Base-by-base conservation (phyloP, 78 protist species). In the Polysphondylium violaceum region DNA sequence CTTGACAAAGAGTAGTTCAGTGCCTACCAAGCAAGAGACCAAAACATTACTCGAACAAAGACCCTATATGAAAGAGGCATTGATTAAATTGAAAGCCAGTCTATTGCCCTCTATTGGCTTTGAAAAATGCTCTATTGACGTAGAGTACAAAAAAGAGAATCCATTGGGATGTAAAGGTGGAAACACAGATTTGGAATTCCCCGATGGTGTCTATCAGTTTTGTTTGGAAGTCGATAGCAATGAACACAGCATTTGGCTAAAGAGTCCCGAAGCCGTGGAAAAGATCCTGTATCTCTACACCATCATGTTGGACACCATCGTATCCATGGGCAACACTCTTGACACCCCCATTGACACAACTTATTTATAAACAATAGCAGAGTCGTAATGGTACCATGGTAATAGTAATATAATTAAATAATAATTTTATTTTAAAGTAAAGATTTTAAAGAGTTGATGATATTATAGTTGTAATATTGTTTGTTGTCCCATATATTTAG, bases 271-370 rank as follows among this genome's bases (percentile, higher is more conserved):
- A 69, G 7, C 77, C 1, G 64, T 83, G 7, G 90, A 83, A 83
- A 83, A 83, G 63, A 83, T 83, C 33, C 64, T 83, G 25, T 83
- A 68, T 58, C 72, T 83, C 2, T 83, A 83, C 51, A 83, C 90
- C 12, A 61, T 83, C 27, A 83, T 83, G 76, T 83, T 83, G 21
- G 90, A 83, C 56, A 69, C 63, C 33, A 19, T 83, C 0, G 78
- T 56, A 8, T 83, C 90, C 11, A 41, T 56, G 23, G 72, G 67
- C 43, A 40, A 58, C 14, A 83, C 76, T 0, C 58, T 27, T 83
- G 78, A 83, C 43, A 56, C 53, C 7, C 90, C 90, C 55, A 23
- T 83, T 25, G 55, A 72, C 55, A 56, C 44, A 16, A 31, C 47
- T 56, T 83, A 83, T 58, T 47, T 83, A 7, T 83, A 69, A 83